Evolutionary conservation across 164 flowering plant genomes (phyloP).

Genomic region (Magnolia kwangsiensis): DNA sequence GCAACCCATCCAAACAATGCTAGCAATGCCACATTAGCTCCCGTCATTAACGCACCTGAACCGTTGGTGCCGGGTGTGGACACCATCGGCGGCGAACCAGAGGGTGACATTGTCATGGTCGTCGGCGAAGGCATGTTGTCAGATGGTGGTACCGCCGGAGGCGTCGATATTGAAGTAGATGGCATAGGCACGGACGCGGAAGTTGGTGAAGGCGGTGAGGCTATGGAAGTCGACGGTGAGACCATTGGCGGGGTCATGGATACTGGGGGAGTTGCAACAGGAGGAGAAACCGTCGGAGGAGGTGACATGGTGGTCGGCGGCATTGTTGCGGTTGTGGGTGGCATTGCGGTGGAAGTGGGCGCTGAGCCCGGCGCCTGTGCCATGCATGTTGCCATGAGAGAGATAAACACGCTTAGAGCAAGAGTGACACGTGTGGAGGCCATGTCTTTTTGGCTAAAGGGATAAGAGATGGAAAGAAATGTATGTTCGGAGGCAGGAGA

Average conservation of each 20-base stretch:
- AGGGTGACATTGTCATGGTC: background rate
- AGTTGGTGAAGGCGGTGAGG: background rate
- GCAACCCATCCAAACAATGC: conserved; percentile 33
- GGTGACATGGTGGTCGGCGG: conserved; percentile 9
- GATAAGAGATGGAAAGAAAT: background rate
- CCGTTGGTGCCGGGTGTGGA: background rate
- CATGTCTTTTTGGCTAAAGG: conserved; percentile 15
- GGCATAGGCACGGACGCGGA: background rate
- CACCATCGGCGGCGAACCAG: background rate
- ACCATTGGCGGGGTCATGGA: background rate
- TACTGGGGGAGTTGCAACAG: background rate
- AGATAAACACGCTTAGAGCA: conserved; percentile 10
- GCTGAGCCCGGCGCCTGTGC: conserved; percentile 1
- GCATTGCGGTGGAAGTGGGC: background rate
- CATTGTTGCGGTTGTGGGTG: background rate
- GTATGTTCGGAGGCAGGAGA: background rate
- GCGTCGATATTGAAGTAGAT: background rate
- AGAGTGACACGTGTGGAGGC: conserved; percentile 33
- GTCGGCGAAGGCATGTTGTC: background rate
- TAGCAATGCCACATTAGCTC: conserved; percentile 26
- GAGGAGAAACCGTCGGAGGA: conserved; percentile 5
- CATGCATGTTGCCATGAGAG: conserved; percentile 21
- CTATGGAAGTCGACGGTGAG: background rate
- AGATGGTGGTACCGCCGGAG: background rate
- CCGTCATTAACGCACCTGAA: conserved; percentile 22